A percentile compares a stretch with the other conserved stretches of the same genome.
Conservation (phyloP, 352 stramenopile genomes). For the Globisporangium orthogonon region DNA sequence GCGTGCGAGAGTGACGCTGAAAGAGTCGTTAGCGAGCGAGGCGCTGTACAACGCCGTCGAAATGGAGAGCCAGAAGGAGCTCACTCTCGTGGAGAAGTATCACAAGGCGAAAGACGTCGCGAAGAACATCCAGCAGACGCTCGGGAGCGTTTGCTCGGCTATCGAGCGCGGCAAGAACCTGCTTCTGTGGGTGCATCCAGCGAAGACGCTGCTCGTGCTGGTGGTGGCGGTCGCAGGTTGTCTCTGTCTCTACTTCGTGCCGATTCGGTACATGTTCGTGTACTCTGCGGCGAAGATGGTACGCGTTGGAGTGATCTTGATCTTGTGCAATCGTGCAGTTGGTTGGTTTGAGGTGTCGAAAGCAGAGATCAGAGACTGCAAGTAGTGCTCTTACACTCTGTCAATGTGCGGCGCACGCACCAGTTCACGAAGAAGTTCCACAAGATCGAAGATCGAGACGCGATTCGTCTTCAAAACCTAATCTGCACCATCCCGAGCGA, state of each 20-base stretch:
- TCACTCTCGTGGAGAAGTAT: slow-evolving; percentile 34
- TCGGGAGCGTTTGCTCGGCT: slow-evolving; percentile 21
- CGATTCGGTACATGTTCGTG: slow-evolving; percentile 20
- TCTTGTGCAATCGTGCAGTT: no score
- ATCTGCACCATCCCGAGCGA: slow-evolving; percentile 27
- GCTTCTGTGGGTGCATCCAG: slow-evolving; percentile 31
- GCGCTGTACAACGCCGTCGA: slow-evolving; percentile 26
- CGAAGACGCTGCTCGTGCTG: slow-evolving; percentile 25
- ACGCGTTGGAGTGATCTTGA: background rate
- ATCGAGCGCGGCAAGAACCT: slow-evolving; percentile 30
- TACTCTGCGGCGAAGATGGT: slow-evolving; percentile 23
- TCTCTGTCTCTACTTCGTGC: slow-evolving; percentile 19
- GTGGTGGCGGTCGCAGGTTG: slow-evolving; percentile 3
- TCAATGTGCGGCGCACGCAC: background rate
- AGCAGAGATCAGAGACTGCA: no score
- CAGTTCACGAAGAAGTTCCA: slow-evolving; percentile 34
- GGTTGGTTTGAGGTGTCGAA: no score
- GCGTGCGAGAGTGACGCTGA: slow-evolving; percentile 16
- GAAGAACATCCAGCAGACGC: slow-evolving; percentile 28
- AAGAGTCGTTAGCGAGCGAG: slow-evolving; percentile 25
- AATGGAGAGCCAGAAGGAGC: slow-evolving; percentile 27
- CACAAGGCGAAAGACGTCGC: slow-evolving; percentile 36
- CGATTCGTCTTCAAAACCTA: slow-evolving; percentile 25
- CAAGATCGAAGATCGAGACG: slow-evolving; percentile 18
- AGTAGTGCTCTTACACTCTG: no score